Percentiles rank a stretch among this genome's conserved stretches.
Conservation (phyloP, 2,329 filamentous ascomycete species). For the Exophiala alcalophila region DNA sequence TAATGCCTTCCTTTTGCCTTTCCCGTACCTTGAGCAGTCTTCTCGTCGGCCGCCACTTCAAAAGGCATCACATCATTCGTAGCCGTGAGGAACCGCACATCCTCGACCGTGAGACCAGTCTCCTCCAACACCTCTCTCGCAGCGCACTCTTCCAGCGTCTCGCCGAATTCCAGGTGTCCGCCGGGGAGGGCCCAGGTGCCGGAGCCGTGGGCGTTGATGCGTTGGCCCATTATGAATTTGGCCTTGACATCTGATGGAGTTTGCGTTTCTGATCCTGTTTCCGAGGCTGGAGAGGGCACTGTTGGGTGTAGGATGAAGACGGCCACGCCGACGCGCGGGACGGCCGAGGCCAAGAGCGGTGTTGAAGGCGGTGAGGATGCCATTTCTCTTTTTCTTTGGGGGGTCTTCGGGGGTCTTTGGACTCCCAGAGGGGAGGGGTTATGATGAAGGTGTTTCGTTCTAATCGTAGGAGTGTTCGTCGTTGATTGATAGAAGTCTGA, state of each 20-base stretch:
- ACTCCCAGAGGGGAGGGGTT: too few species aligned
- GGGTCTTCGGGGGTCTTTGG: too few species aligned
- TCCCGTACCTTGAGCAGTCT: not conserved
- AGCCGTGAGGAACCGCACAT: slow-evolving; percentile 54
- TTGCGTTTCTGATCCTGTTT: too few species aligned
- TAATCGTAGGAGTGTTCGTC: too few species aligned
- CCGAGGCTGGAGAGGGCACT: too few species aligned
- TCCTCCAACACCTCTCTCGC: slow-evolving; percentile 68
- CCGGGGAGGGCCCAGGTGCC: slow-evolving; percentile 68
- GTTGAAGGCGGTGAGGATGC: too few species aligned
- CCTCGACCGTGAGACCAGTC: slow-evolving; percentile 59
- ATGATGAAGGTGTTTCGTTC: too few species aligned
- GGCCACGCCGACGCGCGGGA: slow-evolving; percentile 47
- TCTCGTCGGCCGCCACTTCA: not conserved
- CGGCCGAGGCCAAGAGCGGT: slow-evolving; percentile 15
- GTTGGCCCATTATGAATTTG: slow-evolving; percentile 48
- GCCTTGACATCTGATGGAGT: too few species aligned
- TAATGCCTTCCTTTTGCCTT: slow-evolving; percentile 63
- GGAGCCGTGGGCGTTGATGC: slow-evolving; percentile 49
- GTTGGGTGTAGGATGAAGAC: slow-evolving; percentile 46
- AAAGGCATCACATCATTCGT: slow-evolving; percentile 64
- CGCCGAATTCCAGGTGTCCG: slow-evolving; percentile 70
- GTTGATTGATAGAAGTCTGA: too few species aligned
- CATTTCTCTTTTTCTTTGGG: too few species aligned
- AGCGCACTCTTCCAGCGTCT: slow-evolving; percentile 61